A percentile compares a stretch with the other conserved stretches of the same genome.
Conservation (phyloP, 177 flowering plant species). For the Telopea speciosissima region DNA sequence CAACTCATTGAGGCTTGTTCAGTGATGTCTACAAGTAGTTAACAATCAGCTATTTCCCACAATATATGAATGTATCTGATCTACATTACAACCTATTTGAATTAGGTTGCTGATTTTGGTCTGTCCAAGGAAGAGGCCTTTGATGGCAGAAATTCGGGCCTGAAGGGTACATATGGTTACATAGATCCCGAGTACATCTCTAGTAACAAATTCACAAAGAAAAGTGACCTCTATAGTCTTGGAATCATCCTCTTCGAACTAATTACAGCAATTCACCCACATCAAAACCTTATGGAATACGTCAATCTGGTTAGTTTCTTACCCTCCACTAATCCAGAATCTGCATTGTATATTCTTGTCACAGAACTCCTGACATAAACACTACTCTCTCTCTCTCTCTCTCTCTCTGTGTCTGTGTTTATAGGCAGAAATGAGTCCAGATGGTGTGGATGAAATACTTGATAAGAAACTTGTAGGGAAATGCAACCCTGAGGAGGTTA, state of each 20-base stretch:
- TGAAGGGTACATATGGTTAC: conserved; percentile 96
- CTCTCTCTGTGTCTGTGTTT: too few species aligned
- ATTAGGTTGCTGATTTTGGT: conserved; percentile 98
- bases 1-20: not conserved
- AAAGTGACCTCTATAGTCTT: conserved; percentile 94
- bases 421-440: conserved; percentile 80
- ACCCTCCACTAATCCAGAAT: not conserved
- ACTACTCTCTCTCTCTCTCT: not conserved
- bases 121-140: conserved; percentile 84
- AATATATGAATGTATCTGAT: too few species aligned
- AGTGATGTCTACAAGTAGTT: not conserved
- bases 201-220: conserved; percentile 78
- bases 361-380: not conserved
- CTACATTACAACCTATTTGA: not conserved
- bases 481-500: conserved; percentile 62
- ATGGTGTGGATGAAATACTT: conserved; percentile 90
- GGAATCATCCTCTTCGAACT: conserved; percentile 91
- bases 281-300: conserved; percentile 85
- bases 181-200: conserved; percentile 89
- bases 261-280: conserved; percentile 94
- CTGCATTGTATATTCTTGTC: not conserved
- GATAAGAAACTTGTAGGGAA: conserved; percentile 63
- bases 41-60: not conserved
- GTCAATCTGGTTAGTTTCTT: conserved; percentile 70
- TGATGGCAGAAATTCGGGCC: conserved; percentile 70